Evolutionary conservation across 768 basidiomycete species (phyloP), one percentile per base, ranked within the genome.

Genomic region (Russula vinacea): DNA sequence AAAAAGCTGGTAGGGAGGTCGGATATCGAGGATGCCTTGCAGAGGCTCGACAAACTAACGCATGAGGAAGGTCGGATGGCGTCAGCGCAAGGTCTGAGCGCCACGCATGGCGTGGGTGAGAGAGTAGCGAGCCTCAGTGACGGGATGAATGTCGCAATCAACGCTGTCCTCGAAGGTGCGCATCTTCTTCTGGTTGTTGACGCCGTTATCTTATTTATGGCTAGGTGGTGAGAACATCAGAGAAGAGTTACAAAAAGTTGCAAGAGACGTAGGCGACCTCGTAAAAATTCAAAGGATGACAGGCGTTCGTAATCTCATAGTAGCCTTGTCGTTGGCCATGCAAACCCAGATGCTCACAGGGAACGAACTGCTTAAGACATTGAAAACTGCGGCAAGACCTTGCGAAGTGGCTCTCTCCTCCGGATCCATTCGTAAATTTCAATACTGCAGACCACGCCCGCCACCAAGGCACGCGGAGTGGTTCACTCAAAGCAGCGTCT

Each of bases 401-500:
- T 1, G 24, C 16, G 11, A n/a, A 1, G 7, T 59, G 58, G 58
- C 35, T 51, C 11, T 50, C 35, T 9, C 58, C 58, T 9, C 58
- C 58, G 4, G 49, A 59, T 29, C 37, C 49, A 29, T 59, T 47
- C 5, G 40, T 19, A 19, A 59, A 59, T 51, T 47, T 51, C 49
- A 35, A 52, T 10, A 33, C 10, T 33, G 51, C 51, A 19, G 17
- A 2, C 10, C 32, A 33, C 32, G 17, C 19, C 10, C 51, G 14
- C n/a, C 51, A 33, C 19, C 19, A 52, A n/a, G 19, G 51, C 17
- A 52, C 9, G 58, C 49, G 6, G 44, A 16, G 17, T 59, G 58
- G 58, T 51, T 59, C 4, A 52, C 19, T 52, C 16, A 52, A 52
- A n/a, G 32, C 8, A 33, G 5, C 19, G 19, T 19, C 29, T 52